phyloP scores from a whole-genome alignment of 352 stramenopile species.

The Globisporangium cylindrosporum region DNA sequence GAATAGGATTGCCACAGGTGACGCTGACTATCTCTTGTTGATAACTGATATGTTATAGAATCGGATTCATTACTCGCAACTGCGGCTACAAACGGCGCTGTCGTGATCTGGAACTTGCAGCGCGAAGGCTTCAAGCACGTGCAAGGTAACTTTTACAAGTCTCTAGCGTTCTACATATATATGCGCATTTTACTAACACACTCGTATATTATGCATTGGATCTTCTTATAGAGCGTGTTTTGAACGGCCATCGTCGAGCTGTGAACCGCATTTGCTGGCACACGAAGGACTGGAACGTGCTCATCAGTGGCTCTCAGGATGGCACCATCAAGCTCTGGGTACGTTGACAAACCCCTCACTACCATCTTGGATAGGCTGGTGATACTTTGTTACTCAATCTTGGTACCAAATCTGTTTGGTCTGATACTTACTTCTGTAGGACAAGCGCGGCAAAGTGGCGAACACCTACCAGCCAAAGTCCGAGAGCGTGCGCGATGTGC shows the following conservation, averaged over 20 bases:
- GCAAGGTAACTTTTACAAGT: constrained; percentile 46
- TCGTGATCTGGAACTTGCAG: constrained; percentile 89
- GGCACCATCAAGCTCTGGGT: constrained; percentile 89
- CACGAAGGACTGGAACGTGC: constrained; percentile 67
- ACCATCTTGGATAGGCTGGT: not conserved
- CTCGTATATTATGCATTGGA: not conserved
- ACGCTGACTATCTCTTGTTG: not conserved
- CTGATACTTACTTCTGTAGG: constrained; percentile 27
- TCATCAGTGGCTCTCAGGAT: constrained; percentile 86
- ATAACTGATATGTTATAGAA: constrained; percentile 28
- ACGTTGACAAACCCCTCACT: not conserved
- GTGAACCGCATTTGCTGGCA: constrained; percentile 91
- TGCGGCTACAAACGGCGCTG: constrained; percentile 76
- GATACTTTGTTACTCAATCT: not conserved
- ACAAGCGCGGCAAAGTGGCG: constrained; percentile 72
- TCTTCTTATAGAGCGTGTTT: constrained; percentile 51
- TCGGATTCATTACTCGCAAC: constrained; percentile 83
- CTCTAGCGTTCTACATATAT: no score
- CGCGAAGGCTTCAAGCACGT: constrained; percentile 86
- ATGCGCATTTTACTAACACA: not conserved
- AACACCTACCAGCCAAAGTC: constrained; percentile 84
- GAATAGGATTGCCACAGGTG: not conserved
- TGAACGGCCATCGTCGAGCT: constrained; percentile 76
- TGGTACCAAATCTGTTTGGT: not conserved
- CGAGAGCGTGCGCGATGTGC: constrained; percentile 82